These are phyloP conservation scores for Vitis rupestris DNA, from an alignment of 164 flowering plant species.

Conservation along the genomic window DNA sequence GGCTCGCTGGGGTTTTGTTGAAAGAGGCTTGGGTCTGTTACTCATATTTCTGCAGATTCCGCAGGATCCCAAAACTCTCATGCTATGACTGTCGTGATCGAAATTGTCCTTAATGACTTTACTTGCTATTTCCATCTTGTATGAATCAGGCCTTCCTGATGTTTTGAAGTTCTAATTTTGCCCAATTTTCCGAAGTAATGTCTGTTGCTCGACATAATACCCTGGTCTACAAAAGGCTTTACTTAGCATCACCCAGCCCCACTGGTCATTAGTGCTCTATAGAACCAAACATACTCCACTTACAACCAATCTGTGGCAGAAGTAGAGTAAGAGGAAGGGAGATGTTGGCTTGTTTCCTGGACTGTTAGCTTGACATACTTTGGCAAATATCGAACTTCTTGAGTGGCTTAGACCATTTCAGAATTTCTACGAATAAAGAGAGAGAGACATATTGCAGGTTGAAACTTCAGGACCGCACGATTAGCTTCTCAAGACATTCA, in stretches of 20 bases:
- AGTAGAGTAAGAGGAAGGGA: too few species aligned
- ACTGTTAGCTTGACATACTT: too few species aligned
- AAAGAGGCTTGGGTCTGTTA: slow-evolving; percentile 96
- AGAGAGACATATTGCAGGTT: too few species aligned
- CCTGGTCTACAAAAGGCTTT: slow-evolving; percentile 86
- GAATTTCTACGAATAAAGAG: too few species aligned
- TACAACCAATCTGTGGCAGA: too few species aligned
- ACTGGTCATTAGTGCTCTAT: slow-evolving; percentile 25
- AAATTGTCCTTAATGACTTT: slow-evolving; percentile 94
- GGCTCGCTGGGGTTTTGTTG: slow-evolving; percentile 77
- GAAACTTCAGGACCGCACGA: too few species aligned
- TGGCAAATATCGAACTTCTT: too few species aligned
- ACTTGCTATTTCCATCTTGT: slow-evolving; percentile 68
- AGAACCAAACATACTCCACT: too few species aligned
- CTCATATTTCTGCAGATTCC: slow-evolving; percentile 79
- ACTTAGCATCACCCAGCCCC: slow-evolving; percentile 93
- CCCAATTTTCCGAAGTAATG: slow-evolving; percentile 93
- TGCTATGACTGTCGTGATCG: slow-evolving; percentile 97
- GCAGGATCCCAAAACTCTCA: slow-evolving; percentile 58
- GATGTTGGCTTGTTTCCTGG: too few species aligned
- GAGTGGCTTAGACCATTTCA: too few species aligned
- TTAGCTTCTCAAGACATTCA: too few species aligned
- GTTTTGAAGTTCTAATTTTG: slow-evolving; percentile 88
- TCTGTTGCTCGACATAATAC: slow-evolving; percentile 91
- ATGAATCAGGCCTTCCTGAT: slow-evolving; percentile 90